Evolutionary conservation across 768 basidiomycete species (phyloP).

Genomic region (Podaxis sp.): DNA sequence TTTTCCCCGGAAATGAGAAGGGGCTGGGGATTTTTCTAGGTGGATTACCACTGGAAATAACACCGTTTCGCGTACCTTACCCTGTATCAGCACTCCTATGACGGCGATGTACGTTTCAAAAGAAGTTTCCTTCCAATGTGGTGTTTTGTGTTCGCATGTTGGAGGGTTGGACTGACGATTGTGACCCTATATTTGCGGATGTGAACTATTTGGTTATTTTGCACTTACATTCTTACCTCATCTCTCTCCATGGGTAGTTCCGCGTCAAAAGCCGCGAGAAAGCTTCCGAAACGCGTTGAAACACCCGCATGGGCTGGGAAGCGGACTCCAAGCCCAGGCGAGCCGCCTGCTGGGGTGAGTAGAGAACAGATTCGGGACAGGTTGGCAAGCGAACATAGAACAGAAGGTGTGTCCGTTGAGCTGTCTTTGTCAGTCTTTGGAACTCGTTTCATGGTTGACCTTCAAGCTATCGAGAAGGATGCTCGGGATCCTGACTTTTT

Average conservation of each 20-base stretch:
- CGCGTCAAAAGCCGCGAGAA: constrained; percentile 60
- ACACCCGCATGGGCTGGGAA: constrained; percentile 50
- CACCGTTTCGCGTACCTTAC: constrained; percentile 1
- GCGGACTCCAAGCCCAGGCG: constrained; percentile 30
- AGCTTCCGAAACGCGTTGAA: constrained; percentile 48
- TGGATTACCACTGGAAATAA: not conserved
- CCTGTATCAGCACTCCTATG: constrained; percentile 8
- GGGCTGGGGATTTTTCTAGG: constrained; percentile 8
- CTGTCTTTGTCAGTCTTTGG: not conserved
- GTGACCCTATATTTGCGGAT: not conserved
- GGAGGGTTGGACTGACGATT: not conserved
- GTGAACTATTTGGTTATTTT: not conserved
- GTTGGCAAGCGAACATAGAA: constrained; percentile 52
- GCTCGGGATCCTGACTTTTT: constrained; percentile 72
- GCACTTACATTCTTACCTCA: constrained; percentile 1
- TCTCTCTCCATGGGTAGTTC: constrained; percentile 53
- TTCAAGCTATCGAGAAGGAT: constrained; percentile 59
- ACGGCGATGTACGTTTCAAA: constrained; percentile 14
- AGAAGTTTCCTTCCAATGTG: not conserved
- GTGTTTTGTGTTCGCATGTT: not conserved
- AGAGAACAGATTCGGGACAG: constrained; percentile 6
- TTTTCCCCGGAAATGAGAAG: not conserved
- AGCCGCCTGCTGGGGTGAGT: constrained; percentile 13
- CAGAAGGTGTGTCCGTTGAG: constrained; percentile 36
- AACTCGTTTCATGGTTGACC: not conserved